Evolutionary conservation across 495 filamentous ascomycete species (phyloP).

Genomic region (Lepraria neglecta): DNA sequence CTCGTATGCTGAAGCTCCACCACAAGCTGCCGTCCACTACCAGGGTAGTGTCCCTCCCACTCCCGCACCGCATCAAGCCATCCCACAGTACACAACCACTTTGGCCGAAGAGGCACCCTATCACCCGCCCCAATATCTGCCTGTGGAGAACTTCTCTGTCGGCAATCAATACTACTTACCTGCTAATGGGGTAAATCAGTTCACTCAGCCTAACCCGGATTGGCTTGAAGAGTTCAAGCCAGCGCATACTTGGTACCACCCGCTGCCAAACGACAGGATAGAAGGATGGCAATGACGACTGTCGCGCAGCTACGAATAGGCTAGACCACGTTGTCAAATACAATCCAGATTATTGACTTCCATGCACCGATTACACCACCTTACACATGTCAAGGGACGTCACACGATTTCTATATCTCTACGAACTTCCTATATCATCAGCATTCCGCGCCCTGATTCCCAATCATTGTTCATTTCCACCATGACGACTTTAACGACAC

Average conservation of each 20-base stretch:
- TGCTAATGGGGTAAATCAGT: not conserved
- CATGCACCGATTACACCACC: not conserved
- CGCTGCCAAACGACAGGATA: slow-evolving; percentile 10
- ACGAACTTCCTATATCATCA: not conserved
- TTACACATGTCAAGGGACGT: not conserved
- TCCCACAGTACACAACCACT: slow-evolving; percentile 15
- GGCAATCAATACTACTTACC: slow-evolving; percentile 1
- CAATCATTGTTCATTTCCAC: not conserved
- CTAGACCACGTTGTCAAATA: not conserved
- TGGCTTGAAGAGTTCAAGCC: slow-evolving; percentile 16
- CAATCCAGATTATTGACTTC: not conserved
- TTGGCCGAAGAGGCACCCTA: slow-evolving; percentile 10
- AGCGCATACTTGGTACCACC: slow-evolving; percentile 6
- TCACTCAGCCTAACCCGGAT: not conserved
- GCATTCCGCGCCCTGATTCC: not conserved
- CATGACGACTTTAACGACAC: slow-evolving; percentile 5
- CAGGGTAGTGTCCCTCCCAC: slow-evolving; percentile 16
- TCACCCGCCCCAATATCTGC: slow-evolving; percentile 12
- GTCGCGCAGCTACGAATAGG: not conserved
- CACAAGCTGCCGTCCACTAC: slow-evolving; percentile 10
- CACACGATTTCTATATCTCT: not conserved
- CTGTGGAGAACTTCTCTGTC: slow-evolving; percentile 9
- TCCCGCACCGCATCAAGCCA: slow-evolving; percentile 13
- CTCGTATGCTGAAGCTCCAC: slow-evolving; percentile 9
- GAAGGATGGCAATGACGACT: not conserved